Conservation (phyloP, 2,329 filamentous ascomycete genomes). For the Curvularia verruculosa region DNA sequence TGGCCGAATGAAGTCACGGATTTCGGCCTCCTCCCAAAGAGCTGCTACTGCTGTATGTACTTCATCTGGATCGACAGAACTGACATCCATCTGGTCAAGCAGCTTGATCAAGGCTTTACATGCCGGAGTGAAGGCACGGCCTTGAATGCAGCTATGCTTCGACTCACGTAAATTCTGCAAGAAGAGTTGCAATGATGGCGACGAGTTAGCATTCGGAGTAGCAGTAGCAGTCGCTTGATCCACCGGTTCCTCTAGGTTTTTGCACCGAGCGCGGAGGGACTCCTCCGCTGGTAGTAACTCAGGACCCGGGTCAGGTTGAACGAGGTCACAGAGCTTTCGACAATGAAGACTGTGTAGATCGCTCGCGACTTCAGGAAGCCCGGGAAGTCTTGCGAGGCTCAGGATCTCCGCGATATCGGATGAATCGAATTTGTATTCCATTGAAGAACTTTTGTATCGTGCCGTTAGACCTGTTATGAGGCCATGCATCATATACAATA, state of each 20-base stretch:
- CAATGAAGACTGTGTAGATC: constrained; percentile 47
- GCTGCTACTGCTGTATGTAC: constrained; percentile 38
- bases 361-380: constrained; percentile 52
- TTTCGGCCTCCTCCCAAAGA: constrained; percentile 57
- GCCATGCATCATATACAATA: constrained; percentile 53
- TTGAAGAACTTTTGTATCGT: background rate
- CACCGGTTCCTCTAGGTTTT: constrained; percentile 11
- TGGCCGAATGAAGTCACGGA: constrained; percentile 54
- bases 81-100: constrained; percentile 23
- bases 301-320: constrained; percentile 3
- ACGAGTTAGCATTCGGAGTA: background rate
- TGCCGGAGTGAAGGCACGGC: constrained; percentile 33
- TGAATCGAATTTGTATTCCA: background rate
- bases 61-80: constrained; percentile 16
- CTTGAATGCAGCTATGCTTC: constrained; percentile 41
- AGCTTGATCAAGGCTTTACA: constrained; percentile 32
- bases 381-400: constrained; percentile 46
- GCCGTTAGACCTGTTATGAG: constrained; percentile 44
- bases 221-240: background rate
- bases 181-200: constrained; percentile 30
- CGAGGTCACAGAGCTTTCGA: constrained; percentile 31
- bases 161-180: constrained; percentile 32
- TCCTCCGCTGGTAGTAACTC: constrained; percentile 28
- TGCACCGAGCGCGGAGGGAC: constrained; percentile 18
- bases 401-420: constrained; percentile 44